phyloP scores from a whole-genome alignment of 2,329 filamentous ascomycete genomes.

The Sporothrix pallida region DNA sequence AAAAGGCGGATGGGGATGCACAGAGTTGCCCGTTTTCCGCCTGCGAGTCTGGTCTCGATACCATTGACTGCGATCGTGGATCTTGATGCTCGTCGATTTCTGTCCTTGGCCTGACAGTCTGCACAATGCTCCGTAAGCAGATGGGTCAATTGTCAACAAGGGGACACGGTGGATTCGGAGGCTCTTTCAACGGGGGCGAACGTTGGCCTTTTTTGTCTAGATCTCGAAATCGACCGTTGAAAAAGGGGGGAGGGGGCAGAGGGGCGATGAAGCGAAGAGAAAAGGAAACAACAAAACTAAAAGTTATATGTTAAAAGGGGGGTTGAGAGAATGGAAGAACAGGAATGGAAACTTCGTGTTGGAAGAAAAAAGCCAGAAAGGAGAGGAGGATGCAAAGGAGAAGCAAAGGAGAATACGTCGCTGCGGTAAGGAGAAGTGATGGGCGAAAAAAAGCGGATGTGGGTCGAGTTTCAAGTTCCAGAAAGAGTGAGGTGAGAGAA shows the following conservation, averaged over 20 bases:
- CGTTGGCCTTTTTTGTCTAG: slow-evolving; percentile 4
- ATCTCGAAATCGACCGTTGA: slow-evolving; percentile 27
- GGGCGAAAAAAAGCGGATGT: slow-evolving; percentile 31
- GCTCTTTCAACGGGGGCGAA: slow-evolving; percentile 18
- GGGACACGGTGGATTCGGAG: slow-evolving; percentile 7
- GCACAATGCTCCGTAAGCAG: slow-evolving; percentile 16
- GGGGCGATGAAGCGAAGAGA: slow-evolving; percentile 9
- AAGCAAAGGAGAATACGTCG: neutral
- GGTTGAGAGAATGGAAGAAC: slow-evolving; percentile 26
- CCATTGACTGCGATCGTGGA: slow-evolving; percentile 26
- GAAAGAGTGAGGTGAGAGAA: slow-evolving; percentile 13
- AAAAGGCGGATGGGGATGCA: slow-evolving; percentile 10
- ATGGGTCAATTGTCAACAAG: neutral
- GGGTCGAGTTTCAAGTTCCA: slow-evolving; percentile 35
- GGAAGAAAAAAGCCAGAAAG: slow-evolving; percentile 15
- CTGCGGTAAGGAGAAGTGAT: slow-evolving; percentile 8
- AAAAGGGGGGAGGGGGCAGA: neutral
- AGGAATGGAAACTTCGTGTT: slow-evolving; percentile 21
- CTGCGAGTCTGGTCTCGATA: slow-evolving; percentile 8
- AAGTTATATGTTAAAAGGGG: slow-evolving; percentile 29
- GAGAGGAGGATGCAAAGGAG: slow-evolving; percentile 19
- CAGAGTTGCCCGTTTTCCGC: slow-evolving; percentile 19
- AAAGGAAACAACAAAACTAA: slow-evolving; percentile 28
- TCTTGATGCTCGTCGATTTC: neutral
- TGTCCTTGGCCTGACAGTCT: neutral